Conservation (phyloP, 2,329 filamentous ascomycete genomes). For the Penicillium vulpinum region DNA sequence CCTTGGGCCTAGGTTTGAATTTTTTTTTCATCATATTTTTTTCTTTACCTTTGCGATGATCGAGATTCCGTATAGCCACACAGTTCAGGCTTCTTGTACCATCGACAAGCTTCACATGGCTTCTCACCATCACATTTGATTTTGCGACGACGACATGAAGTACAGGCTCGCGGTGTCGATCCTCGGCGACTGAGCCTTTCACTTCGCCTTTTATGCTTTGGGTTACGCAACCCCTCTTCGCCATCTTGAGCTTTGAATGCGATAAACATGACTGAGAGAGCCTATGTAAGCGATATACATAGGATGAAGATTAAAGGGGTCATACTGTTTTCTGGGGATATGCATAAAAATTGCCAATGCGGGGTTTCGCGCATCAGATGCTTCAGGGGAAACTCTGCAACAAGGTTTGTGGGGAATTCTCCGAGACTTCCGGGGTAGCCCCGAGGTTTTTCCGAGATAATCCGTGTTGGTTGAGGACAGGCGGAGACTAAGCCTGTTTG, state of each 20-base stretch:
- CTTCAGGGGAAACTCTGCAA: neutral
- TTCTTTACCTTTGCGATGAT: slow-evolving; percentile 69
- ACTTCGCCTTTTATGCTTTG: slow-evolving; percentile 9
- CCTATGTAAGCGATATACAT: too few species aligned
- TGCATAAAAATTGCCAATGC: neutral
- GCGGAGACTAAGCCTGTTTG: neutral
- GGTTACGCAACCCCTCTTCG: slow-evolving; percentile 10
- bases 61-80: slow-evolving; percentile 77
- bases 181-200: slow-evolving; percentile 8
- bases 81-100: slow-evolving; percentile 71
- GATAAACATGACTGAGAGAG: slow-evolving; percentile 10
- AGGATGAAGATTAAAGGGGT: neutral
- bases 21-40: neutral
- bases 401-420: neutral
- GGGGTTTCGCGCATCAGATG: neutral
- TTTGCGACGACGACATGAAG: slow-evolving; percentile 74
- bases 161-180: slow-evolving; percentile 55
- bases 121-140: slow-evolving; percentile 77
- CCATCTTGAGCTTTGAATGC: slow-evolving; percentile 11
- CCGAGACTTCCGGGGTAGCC: too few species aligned
- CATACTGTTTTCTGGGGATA: neutral
- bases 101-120: slow-evolving; percentile 76
- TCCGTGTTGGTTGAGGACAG: neutral
- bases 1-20: neutral
- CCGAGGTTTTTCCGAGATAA: too few species aligned